Evolutionary conservation across 768 basidiomycete species (phyloP).

Genomic region (Termitomyces sp.): DNA sequence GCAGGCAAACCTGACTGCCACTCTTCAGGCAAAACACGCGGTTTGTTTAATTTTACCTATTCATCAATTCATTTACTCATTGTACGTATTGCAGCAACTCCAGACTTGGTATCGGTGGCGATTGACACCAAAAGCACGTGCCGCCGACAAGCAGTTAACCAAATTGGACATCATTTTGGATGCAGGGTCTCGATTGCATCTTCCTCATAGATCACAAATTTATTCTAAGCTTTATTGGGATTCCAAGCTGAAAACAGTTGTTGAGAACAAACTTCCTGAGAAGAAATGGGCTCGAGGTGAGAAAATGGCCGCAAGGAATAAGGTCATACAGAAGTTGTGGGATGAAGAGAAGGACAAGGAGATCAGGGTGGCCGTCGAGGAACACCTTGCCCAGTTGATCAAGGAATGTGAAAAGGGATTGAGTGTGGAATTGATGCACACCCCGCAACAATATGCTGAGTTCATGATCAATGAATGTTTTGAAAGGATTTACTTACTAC

Average conservation of each 20-base stretch:
- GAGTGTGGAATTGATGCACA: too few relatives aligned
- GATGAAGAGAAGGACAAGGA: neutral
- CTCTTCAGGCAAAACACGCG: neutral
- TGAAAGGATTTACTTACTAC: neutral
- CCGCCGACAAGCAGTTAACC: neutral
- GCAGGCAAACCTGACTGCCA: neutral
- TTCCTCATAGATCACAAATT: neutral
- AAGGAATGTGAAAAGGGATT: neutral
- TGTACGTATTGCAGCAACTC: conserved; percentile 1
- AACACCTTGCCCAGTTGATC: neutral
- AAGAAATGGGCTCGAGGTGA: neutral
- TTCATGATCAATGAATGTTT: neutral
- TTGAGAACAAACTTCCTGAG: neutral
- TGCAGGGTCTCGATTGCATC: neutral
- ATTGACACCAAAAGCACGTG: neutral
- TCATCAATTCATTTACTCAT: too few relatives aligned
- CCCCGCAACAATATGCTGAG: neutral
- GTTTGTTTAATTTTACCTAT: neutral
- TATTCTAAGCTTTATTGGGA: conserved; percentile 6
- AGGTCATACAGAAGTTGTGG: conserved; percentile 4
- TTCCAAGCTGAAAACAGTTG: neutral
- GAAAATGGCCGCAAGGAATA: neutral
- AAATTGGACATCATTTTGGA: neutral
- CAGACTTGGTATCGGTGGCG: conserved; percentile 8
- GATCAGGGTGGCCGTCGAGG: conserved; percentile 5